Evolutionary conservation across 257 asterid species (phyloP).

Genomic region (Solanum verrucosum): DNA sequence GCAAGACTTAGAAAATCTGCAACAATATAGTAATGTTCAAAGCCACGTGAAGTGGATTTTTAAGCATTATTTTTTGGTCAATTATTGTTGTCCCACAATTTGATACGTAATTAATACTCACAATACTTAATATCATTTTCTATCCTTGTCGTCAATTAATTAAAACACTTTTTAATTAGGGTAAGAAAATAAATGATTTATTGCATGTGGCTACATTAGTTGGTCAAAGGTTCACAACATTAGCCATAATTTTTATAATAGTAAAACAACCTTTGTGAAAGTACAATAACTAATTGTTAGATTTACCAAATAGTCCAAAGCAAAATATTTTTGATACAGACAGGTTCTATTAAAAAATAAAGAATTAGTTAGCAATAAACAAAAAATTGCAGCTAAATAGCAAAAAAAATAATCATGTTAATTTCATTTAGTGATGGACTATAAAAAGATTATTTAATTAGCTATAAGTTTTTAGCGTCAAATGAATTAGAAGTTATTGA

Average conservation of each 20-base stretch:
- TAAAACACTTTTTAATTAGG: background rate
- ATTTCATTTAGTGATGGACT: background rate
- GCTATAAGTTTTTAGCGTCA: background rate
- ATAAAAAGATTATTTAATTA: too few relatives aligned
- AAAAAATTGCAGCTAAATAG: background rate
- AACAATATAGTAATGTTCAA: background rate
- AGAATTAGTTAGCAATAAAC: background rate
- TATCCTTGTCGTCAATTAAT: background rate
- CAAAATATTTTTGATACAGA: background rate
- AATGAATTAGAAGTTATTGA: too few relatives aligned
- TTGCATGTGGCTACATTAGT: background rate
- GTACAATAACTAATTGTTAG: background rate
- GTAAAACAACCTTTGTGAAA: background rate
- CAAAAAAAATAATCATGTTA: background rate
- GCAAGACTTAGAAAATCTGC: background rate
- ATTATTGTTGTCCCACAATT: background rate
- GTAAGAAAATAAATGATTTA: background rate
- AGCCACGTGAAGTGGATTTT: slow-evolving; percentile 30
- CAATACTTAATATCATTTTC: background rate
- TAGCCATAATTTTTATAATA: background rate
- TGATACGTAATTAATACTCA: background rate
- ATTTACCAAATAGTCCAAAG: background rate
- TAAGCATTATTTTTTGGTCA: background rate
- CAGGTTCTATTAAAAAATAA: background rate
- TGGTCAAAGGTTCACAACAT: background rate